Evolutionary conservation across 2,329 filamentous ascomycete species (phyloP).

Genomic region (Thermothelomyces thermophilus): DNA sequence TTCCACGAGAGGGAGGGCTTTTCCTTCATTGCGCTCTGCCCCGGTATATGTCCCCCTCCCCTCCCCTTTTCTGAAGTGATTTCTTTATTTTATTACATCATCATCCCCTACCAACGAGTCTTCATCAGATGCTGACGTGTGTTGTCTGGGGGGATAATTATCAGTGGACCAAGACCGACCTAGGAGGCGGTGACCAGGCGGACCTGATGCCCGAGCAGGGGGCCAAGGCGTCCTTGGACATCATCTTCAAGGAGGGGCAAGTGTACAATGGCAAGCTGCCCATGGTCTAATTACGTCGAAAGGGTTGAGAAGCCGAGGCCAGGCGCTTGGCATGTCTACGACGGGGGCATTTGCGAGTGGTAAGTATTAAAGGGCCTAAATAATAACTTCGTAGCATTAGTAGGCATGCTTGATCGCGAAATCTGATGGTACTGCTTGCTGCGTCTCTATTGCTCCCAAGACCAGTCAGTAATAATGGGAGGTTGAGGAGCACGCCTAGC

Average conservation of each 20-base stretch:
- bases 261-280: constrained; percentile 5
- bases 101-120: no score
- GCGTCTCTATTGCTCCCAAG: no score
- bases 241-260: constrained; percentile 8
- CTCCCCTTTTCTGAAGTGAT: no score
- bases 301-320: background rate
- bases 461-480: no score
- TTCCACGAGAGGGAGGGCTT: background rate
- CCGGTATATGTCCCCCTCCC: background rate
- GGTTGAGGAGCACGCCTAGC: no score
- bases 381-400: no score
- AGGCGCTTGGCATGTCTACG: background rate
- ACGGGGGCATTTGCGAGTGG: background rate
- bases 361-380: no score
- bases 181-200: constrained; percentile 10
- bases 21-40: background rate
- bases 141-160: no score
- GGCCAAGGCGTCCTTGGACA: constrained; percentile 11
- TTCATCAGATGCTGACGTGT: no score
- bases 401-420: no score
- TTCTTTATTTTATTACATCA: background rate
- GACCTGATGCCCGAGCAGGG: constrained; percentile 11
- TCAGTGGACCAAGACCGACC: constrained; percentile 10
- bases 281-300: constrained; percentile 8
- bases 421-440: no score